These are phyloP conservation scores for Saposhnikovia divaricata DNA, from an alignment of 129 eudicot species.

Conservation along the genomic window DNA sequence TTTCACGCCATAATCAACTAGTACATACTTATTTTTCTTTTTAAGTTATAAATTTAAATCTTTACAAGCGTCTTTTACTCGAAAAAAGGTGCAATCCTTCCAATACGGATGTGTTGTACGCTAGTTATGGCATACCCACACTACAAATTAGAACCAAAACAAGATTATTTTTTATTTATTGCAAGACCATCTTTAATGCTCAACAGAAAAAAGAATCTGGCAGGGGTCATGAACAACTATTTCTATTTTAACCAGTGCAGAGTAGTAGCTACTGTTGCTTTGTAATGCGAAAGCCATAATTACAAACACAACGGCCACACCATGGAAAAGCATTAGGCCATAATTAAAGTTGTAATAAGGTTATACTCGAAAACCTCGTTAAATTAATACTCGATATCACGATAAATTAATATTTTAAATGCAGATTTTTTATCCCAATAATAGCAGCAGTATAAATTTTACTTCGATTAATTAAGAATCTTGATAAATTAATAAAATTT, in stretches of 20 bases:
- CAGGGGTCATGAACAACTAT: neutral
- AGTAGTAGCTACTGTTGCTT: slow-evolving; percentile 23
- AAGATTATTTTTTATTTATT: too few relatives aligned
- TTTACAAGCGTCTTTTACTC: neutral
- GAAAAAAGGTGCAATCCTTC: too few relatives aligned
- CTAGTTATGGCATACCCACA: too few relatives aligned
- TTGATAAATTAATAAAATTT: too few relatives aligned
- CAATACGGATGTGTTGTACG: too few relatives aligned
- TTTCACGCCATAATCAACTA: neutral
- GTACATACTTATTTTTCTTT: neutral
- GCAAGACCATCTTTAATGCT: neutral
- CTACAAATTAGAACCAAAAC: too few relatives aligned
- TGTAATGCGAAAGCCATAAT: slow-evolving; percentile 47
- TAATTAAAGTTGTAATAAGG: slow-evolving; percentile 23
- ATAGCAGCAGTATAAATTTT: too few relatives aligned
- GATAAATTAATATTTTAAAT: too few relatives aligned
- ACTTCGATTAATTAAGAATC: too few relatives aligned
- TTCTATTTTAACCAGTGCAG: slow-evolving; percentile 10
- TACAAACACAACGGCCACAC: slow-evolving; percentile 29
- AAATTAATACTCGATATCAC: too few relatives aligned
- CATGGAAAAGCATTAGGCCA: slow-evolving; percentile 28
- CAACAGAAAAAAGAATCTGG: neutral
- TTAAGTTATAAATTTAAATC: neutral
- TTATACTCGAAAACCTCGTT: too few relatives aligned
- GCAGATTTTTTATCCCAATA: too few relatives aligned